Evolutionary conservation across 2,329 filamentous ascomycete species (phyloP), one percentile per base, ranked within the genome.

Genomic region (Bipolaris oryzae): DNA sequence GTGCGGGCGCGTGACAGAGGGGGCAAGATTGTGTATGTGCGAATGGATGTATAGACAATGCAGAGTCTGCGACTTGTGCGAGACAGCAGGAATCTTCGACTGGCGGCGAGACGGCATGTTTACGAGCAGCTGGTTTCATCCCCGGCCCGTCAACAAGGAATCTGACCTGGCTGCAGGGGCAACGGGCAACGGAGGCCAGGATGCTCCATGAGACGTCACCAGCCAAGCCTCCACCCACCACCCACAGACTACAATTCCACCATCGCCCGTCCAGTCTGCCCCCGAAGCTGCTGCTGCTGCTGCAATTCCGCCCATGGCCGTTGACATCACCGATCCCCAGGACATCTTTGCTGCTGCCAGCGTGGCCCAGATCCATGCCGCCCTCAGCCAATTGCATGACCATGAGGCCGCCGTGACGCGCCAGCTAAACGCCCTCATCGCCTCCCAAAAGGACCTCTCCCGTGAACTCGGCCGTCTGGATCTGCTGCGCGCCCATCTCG

Each of bases 401-500:
- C 89, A 89, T 71, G 93, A 98, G 77, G 83, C 87, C 60, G 78
- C 83, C 52, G 87, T 97, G 61, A 91, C 89, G 0, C 82, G 84
- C 52, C 89, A 87, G 43, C 87, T 98, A 42, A 87, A 94, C 75
- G 81, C 84, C 50, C 85, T 97, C 50, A 80, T 97, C 46, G 86
- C 89, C 60, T 92, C 91, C 0, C 92, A 98, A 74, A 87, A 91
- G 59, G 90, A 96, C 72, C 85, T 99, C 47, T 89, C 90, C 18
- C 90, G 92, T 64, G 92, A 97, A 70, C 84, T 99, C 48, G 88
- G 88, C 58, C 89, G 94, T 16, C 84, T 99, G 61, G 95, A 99
- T 77, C 83, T 96, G 28, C 84, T 97, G 52, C 90, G 95, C 64
- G 93, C 93, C 39, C 89, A 93, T 62, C 85, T 98, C 31, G 92